These are phyloP conservation scores for Allium cepa DNA, from an alignment of 106 monocot species.

Conservation along the genomic window DNA sequence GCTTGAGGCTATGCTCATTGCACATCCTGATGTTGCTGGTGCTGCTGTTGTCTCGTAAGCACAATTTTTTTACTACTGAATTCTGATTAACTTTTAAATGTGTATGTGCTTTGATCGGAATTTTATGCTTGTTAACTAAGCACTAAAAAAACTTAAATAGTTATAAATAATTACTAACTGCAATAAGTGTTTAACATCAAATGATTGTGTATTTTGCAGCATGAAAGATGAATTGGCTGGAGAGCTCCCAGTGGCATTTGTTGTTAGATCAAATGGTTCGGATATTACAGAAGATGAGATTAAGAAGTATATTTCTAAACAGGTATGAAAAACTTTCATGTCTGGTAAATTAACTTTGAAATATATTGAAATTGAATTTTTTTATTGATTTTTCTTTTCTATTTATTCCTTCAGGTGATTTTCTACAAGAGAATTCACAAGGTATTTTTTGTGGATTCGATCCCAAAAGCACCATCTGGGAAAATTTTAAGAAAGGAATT, in stretches of 20 bases:
- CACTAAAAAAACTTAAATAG: no score
- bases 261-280: constrained; percentile 29
- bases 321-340: constrained; percentile 19
- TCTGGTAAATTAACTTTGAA: not conserved
- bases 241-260: constrained; percentile 69
- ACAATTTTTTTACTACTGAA: no score
- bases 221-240: constrained; percentile 55
- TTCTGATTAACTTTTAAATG: no score
- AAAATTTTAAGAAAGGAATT: constrained; percentile 46
- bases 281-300: constrained; percentile 61
- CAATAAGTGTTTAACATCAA: no score
- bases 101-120: no score
- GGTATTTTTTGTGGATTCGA: constrained; percentile 31
- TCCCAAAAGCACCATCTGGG: constrained; percentile 41
- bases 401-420: constrained; percentile 23
- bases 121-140: no score
- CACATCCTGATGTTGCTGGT: constrained; percentile 34
- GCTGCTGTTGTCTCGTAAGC: constrained; percentile 61
- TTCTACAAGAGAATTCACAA: constrained; percentile 41
- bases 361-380: not conserved
- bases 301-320: constrained; percentile 54
- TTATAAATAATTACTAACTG: no score
- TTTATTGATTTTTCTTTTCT: not conserved
- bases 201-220: constrained; percentile 11
- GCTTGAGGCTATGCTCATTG: constrained; percentile 55